Percentiles rank a stretch among this genome's conserved stretches.
Evolutionary conservation across 2,329 filamentous ascomycete species (phyloP).

Genomic region (Pyrenophora teres): DNA sequence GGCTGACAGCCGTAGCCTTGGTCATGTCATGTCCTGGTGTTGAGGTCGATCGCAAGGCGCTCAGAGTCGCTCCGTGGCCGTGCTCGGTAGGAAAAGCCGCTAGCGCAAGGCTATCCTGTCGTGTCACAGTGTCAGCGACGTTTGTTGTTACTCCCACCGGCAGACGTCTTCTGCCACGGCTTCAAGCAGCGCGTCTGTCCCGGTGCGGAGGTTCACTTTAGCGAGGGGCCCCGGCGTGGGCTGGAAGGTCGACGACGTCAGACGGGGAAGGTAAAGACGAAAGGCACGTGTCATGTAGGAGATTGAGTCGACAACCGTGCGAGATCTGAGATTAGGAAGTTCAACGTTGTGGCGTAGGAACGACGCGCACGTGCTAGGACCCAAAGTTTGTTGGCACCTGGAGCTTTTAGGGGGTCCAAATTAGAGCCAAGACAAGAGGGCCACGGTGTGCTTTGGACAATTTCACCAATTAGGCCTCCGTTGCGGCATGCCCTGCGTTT

Average conservation of each 20-base stretch:
- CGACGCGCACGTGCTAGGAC: not conserved
- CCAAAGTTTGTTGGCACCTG: not conserved
- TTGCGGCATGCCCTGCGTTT: too few species aligned
- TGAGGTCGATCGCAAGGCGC: not conserved
- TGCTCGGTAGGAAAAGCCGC: too few species aligned
- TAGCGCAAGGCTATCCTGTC: not conserved
- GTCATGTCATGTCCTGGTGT: not conserved
- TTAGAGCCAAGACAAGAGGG: too few species aligned
- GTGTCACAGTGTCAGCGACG: not conserved
- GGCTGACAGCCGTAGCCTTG: too few species aligned
- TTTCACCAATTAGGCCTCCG: too few species aligned
- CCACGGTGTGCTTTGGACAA: too few species aligned
- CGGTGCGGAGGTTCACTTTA: not conserved
- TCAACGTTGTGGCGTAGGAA: slow-evolving; percentile 7
- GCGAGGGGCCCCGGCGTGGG: not conserved
- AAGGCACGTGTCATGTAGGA: slow-evolving; percentile 1
- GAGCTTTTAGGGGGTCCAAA: too few species aligned
- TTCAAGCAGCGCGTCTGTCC: not conserved
- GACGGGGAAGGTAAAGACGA: not conserved
- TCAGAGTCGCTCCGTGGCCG: not conserved
- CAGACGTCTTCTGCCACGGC: not conserved
- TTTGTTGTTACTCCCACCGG: not conserved
- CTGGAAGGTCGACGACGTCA: not conserved
- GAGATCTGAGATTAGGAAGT: not conserved
- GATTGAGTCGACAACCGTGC: slow-evolving; percentile 1